phyloP scores from a whole-genome alignment of 768 basidiomycete species.

The Tricholoma sp. region DNA sequence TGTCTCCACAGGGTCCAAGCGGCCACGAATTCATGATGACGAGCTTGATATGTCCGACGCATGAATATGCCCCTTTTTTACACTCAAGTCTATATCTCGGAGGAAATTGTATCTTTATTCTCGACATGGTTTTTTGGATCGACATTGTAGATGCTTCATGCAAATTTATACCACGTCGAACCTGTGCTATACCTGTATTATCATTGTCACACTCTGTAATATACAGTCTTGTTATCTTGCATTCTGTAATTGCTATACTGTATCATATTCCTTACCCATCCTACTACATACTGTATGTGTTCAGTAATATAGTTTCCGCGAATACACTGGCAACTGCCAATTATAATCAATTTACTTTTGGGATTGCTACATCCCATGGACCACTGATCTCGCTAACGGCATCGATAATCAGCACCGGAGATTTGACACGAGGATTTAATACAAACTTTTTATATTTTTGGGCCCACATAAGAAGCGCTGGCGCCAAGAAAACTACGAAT shows the following conservation, averaged over 20 bases:
- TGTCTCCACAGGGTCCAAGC: constrained; percentile 12
- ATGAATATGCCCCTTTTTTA: constrained; percentile 1
- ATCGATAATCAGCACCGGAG: constrained; percentile 5
- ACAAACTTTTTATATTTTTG: constrained; percentile 84
- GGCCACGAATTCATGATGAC: constrained; percentile 36
- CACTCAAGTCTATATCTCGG: constrained; percentile 13
- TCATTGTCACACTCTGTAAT: constrained; percentile 15
- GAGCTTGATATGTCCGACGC: constrained; percentile 29
- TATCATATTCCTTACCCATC: constrained; percentile 7
- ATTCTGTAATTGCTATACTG: not conserved
- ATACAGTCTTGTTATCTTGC: constrained; percentile 6
- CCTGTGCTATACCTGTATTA: constrained; percentile 15
- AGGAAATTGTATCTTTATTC: constrained; percentile 20
- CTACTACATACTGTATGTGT: constrained; percentile 2
- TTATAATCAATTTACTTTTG: constrained; percentile 48
- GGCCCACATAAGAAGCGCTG: constrained; percentile 75
- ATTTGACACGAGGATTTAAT: constrained; percentile 5
- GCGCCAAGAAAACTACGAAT: constrained; percentile 67
- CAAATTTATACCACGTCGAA: constrained; percentile 10
- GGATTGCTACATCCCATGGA: constrained; percentile 86
- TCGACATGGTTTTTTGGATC: constrained; percentile 8
- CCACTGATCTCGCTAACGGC: constrained; percentile 73
- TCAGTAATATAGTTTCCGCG: not conserved
- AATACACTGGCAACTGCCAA: not conserved
- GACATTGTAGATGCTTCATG: constrained; percentile 10